Evolutionary conservation across 257 asterid genomes (phyloP).

Genomic region (Gentiana dahurica): DNA sequence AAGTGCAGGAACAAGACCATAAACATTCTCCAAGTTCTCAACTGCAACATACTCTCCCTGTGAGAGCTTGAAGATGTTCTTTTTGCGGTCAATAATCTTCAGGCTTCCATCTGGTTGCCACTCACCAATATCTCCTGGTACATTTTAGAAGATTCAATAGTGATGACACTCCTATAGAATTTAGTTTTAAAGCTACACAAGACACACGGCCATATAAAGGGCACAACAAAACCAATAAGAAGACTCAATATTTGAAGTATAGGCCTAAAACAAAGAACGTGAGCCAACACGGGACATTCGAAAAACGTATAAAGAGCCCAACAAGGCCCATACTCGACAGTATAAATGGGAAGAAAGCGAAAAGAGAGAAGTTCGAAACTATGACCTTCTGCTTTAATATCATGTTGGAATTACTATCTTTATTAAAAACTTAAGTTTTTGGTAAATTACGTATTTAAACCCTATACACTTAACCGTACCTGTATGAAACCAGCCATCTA

Average conservation of each 20-base stretch:
- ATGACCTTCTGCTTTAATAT: too few relatives aligned
- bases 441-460: too few relatives aligned
- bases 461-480: conserved; percentile 27
- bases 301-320: too few relatives aligned
- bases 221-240: too few relatives aligned
- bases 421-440: too few relatives aligned
- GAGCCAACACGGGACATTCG: background rate
- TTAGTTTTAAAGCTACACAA: too few relatives aligned
- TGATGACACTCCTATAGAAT: too few relatives aligned
- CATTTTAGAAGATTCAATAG: background rate
- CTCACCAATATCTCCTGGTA: conserved; percentile 84
- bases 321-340: too few relatives aligned
- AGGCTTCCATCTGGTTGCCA: conserved; percentile 90
- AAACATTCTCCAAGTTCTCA: conserved; percentile 84
- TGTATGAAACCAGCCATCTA: conserved; percentile 98
- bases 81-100: conserved; percentile 90
- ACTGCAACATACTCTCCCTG: conserved; percentile 99
- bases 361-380: background rate
- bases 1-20: conserved; percentile 43
- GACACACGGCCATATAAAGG: too few relatives aligned
- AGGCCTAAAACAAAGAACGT: background rate
- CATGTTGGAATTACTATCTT: too few relatives aligned
- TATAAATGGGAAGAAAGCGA: too few relatives aligned
- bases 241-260: too few relatives aligned
- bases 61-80: conserved; percentile 91